Base-by-base conservation (phyloP, 2,329 filamentous ascomycete genomes). In the Parastagonospora avenae region DNA sequence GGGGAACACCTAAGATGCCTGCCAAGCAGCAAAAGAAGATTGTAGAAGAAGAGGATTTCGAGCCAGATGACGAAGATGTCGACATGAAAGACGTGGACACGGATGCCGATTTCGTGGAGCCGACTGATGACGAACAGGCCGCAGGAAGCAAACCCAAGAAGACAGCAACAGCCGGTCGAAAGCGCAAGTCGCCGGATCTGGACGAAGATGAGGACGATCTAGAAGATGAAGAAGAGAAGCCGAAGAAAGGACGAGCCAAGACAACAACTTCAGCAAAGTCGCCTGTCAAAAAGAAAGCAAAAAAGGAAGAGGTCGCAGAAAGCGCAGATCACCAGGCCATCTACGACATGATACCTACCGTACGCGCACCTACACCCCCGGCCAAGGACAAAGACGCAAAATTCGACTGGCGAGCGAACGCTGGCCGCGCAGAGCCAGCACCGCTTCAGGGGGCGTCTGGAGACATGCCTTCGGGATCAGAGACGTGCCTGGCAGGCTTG, bases 401-500 rank as follows among this genome's bases (percentile, higher is more conserved):
- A 65, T 97, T 93, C 63, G 87, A 95, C 69, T 97, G 85, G 80
- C 84, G 84, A 59, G 73, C 73, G 19, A 79, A 79, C 48, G 72
- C 73, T 48, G 84, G 82, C 12, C 85, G 80, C 50, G 87, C 84
- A 70, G 77, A 85, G 12, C 83, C 85, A 2, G 84, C 90, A 14
- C 83, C 85, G 7, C 82, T 83, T 42, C 79, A 83, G 16, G 86
- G 85, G 9, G 77, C 81, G 8, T 85, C 62, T 2, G 46, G 80
- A 28, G 91, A 96, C 12, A 77, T 97, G 42, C 94, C 94, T 0
- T 82, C 85, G 15, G 94, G 94, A 7, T 86, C 87, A 45, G 90
- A 94, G 9, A 95, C 97, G 63, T 99, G 94, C 69, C 82, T 99
- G 48, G 87, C 87, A 47, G 94, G 95, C 0, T 80, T 97, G 48